phyloP scores from a whole-genome alignment of 805 yeast genomes.

The Kurtzmaniella fragi region DNA sequence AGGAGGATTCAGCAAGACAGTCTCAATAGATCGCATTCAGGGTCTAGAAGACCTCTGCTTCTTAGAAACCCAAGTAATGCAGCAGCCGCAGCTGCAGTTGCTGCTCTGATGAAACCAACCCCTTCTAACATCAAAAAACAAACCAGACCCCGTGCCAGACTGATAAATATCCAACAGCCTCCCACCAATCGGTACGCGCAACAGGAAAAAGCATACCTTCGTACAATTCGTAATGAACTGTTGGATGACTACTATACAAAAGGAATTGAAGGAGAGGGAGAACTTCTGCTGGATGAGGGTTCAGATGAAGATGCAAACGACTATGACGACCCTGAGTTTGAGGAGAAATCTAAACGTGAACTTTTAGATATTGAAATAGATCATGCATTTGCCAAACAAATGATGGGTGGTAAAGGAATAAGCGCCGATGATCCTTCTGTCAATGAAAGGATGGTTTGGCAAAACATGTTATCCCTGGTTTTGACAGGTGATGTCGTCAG shows the following conservation, averaged over 20 bases:
- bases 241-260: constrained; percentile 71
- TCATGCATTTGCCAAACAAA: constrained; percentile 12
- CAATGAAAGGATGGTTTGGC: constrained; percentile 90
- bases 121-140: not conserved
- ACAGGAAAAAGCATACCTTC: constrained; percentile 65
- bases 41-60: too few relatives aligned
- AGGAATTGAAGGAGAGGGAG: constrained; percentile 47
- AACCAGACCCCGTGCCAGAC: constrained; percentile 5
- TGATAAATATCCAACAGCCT: constrained; percentile 16
- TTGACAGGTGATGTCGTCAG: constrained; percentile 92
- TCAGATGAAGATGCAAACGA: constrained; percentile 14
- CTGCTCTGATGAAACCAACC: not conserved
- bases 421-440: constrained; percentile 42
- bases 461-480: constrained; percentile 83
- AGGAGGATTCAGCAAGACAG: too few relatives aligned
- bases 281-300: constrained; percentile 4
- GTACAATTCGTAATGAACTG: constrained; percentile 54
- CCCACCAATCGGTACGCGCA: constrained; percentile 34
- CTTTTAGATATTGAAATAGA: too few relatives aligned
- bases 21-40: too few relatives aligned
- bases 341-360: constrained; percentile 9
- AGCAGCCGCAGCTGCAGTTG: not conserved
- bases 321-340: constrained; percentile 19
- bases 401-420: constrained; percentile 10
- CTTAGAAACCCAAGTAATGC: not conserved